These are phyloP conservation scores for Tremella mesenterica DNA, from an alignment of 768 basidiomycete species.

Conservation along the genomic window DNA sequence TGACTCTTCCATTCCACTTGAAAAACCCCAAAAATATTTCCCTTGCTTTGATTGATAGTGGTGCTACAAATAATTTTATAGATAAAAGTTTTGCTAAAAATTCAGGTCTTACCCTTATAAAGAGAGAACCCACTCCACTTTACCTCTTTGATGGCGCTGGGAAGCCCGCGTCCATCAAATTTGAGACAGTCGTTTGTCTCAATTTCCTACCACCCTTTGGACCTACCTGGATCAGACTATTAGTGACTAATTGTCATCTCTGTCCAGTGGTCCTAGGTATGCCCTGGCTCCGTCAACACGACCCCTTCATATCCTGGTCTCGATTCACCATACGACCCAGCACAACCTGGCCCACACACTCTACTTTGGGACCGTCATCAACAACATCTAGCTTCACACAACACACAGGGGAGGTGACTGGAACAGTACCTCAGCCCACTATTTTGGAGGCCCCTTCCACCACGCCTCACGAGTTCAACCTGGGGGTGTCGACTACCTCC, in stretches of 20 bases:
- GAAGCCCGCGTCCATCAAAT: not conserved
- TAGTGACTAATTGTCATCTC: slow-evolving; percentile 1
- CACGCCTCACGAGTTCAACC: too few relatives aligned
- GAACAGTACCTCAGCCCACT: too few relatives aligned
- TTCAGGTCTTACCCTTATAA: not conserved
- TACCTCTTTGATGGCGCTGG: not conserved
- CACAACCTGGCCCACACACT: not conserved
- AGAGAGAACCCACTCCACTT: not conserved
- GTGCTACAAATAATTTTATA: slow-evolving; percentile 14
- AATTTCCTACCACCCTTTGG: not conserved
- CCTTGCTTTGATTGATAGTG: slow-evolving; percentile 7
- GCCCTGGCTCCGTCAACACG: slow-evolving; percentile 9
- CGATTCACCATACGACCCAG: not conserved
- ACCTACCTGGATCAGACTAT: not conserved
- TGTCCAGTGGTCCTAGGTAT: slow-evolving; percentile 8
- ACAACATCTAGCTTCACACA: too few relatives aligned
- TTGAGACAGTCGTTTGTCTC: not conserved
- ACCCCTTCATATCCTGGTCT: slow-evolving; percentile 10
- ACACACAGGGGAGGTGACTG: too few relatives aligned
- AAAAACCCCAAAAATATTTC: not conserved
- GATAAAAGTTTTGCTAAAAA: slow-evolving; percentile 1
- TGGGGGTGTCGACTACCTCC: not conserved
- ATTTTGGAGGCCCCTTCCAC: not conserved
- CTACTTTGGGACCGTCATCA: not conserved
- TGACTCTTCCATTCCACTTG: not conserved